Evolutionary conservation across 2,329 filamentous ascomycete species (phyloP).

Genomic region (Davidsoniella eucalypti): DNA sequence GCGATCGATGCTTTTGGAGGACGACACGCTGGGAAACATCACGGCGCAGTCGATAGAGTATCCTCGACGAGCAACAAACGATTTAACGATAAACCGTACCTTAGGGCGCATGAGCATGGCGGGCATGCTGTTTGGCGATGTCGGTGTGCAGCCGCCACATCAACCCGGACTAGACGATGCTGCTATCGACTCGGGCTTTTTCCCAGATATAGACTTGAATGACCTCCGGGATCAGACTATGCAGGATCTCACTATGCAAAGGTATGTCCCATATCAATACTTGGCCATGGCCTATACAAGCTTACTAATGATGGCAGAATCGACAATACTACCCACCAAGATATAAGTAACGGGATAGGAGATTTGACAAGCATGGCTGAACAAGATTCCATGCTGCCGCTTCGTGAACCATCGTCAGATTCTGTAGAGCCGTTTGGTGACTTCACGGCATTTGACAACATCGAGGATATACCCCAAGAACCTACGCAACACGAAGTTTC

Average conservation of each 20-base stretch:
- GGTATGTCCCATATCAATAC: slow-evolving; percentile 18
- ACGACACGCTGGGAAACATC: slow-evolving; percentile 34
- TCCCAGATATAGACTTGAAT: slow-evolving; percentile 29
- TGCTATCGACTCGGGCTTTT: slow-evolving; percentile 34
- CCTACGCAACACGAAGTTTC: slow-evolving; percentile 5
- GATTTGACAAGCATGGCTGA: slow-evolving; percentile 1
- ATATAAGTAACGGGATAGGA: slow-evolving; percentile 6
- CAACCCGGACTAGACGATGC: slow-evolving; percentile 25
- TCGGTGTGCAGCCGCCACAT: slow-evolving; percentile 19
- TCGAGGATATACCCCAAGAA: slow-evolving; percentile 2
- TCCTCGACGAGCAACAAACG: slow-evolving; percentile 34
- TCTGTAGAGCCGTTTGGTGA: slow-evolving; percentile 10
- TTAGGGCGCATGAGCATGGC: slow-evolving; percentile 37
- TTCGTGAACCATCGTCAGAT: slow-evolving; percentile 7
- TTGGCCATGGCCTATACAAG: background rate
- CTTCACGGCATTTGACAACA: slow-evolving; percentile 8
- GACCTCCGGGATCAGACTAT: slow-evolving; percentile 25
- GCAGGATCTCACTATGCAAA: slow-evolving; percentile 27
- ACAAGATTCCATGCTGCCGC: background rate
- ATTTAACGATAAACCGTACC: slow-evolving; percentile 26
- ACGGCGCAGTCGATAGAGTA: slow-evolving; percentile 44
- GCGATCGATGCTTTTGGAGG: slow-evolving; percentile 36
- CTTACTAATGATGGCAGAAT: slow-evolving; percentile 15
- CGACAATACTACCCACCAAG: slow-evolving; percentile 18
- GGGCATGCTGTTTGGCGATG: slow-evolving; percentile 37